phyloP scores from a whole-genome alignment of 2,329 filamentous ascomycete genomes.

The Coleophoma cylindrospora region DNA sequence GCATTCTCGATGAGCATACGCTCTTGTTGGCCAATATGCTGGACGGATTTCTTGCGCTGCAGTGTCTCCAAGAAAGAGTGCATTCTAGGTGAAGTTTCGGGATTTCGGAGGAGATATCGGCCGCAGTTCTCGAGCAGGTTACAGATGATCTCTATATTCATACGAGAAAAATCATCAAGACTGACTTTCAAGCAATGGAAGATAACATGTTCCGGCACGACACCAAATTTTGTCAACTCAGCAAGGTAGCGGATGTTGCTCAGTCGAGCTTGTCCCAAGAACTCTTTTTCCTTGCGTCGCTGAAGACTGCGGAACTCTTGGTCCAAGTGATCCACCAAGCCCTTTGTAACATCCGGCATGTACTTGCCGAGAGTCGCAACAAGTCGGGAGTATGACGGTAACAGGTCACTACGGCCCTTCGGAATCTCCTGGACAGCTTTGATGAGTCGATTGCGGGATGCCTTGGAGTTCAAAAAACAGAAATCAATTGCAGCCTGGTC shows the following conservation, averaged over 20 bases:
- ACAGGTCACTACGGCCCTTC: constrained; percentile 84
- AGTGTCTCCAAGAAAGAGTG: constrained; percentile 88
- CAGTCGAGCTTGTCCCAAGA: constrained; percentile 87
- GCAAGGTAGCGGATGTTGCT: constrained; percentile 97
- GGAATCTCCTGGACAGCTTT: constrained; percentile 93
- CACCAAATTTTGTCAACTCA: constrained; percentile 95
- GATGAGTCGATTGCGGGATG: constrained; percentile 87
- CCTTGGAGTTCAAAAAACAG: constrained; percentile 97
- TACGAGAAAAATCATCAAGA: constrained; percentile 92
- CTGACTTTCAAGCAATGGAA: constrained; percentile 98
- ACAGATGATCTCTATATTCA: constrained; percentile 99
- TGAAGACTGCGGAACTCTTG: constrained; percentile 96
- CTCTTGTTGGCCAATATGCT: constrained; percentile 92
- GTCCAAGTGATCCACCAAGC: constrained; percentile 86
- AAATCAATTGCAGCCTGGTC: constrained; percentile 95
- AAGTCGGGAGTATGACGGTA: constrained; percentile 87
- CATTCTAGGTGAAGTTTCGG: constrained; percentile 92
- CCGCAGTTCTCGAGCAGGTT: constrained; percentile 96
- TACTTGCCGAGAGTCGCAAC: constrained; percentile 92
- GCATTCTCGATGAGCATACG: constrained; percentile 98
- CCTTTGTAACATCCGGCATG: constrained; percentile 90
- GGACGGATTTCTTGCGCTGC: constrained; percentile 90
- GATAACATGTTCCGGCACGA: constrained; percentile 96
- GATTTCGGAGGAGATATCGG: constrained; percentile 85
- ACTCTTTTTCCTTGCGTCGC: constrained; percentile 95